Evolutionary conservation across 2,329 filamentous ascomycete genomes (phyloP), one percentile per base, ranked within the genome.

Genomic region (Phaeosphaeria sp.): DNA sequence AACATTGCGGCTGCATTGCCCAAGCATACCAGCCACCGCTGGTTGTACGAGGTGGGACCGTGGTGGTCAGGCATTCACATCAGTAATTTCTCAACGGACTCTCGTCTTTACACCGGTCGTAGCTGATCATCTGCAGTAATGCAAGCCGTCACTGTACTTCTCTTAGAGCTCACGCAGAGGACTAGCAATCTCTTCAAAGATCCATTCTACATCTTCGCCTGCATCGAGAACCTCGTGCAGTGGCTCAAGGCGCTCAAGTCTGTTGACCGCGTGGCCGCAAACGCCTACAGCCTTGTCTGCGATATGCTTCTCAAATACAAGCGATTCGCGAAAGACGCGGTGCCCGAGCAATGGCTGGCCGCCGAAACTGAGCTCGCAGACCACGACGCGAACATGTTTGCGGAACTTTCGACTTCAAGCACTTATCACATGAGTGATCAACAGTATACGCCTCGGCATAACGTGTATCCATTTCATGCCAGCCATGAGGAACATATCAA

Each of bases 51-150:
- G 4, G 52, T 59, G 15, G 64, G 64, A 13, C 78, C 78, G 4
- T 80, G 78, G 78, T 80, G 77, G 77, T 74, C 61, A 44, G 57
- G 75, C 15, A 62, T 79, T 17, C 69, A 73, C 47, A 66, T 61
- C n/a, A 60, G 61, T 62, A 51, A 40, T 56, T 21, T 17, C 8
- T 43, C 3, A 9, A 40, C n/a, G n/a, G n/a, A n/a, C n/a, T n/a
- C n/a, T 17, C 22, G 6, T 27, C 17, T 6, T 27, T 17, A 15
- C 3, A 11, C 11, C 2, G 7, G 11, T 15, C 15, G 9, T 43
- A 18, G 4, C 54, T 61, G 48, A 64, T 22, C 20, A 7, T 11
- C 17, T 18, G 49, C n/a, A 62, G 61, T 80, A 7, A 76, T 79
- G 68, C 78, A 80, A 61, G 74, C 77, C 1, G 64, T 73, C 1